Percentiles rank a stretch among this genome's conserved stretches.
Conservation (phyloP, 1,284 basidiomycete genomes). For the Volvariella surrecta region DNA sequence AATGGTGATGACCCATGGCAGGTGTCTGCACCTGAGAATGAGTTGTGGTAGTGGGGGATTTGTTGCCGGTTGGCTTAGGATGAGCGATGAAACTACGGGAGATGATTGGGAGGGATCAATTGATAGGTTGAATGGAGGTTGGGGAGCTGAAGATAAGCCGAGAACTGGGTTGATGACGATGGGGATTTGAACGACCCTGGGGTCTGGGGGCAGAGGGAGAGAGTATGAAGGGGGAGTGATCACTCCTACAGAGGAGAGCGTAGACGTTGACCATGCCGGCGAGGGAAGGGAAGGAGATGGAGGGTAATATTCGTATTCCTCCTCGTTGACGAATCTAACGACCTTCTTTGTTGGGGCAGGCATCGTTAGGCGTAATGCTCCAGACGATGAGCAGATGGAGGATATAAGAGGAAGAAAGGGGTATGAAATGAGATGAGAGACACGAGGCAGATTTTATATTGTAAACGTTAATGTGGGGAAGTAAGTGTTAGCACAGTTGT, state of each 20-base stretch:
- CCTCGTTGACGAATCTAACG: conserved; percentile 1
- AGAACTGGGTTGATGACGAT: background rate
- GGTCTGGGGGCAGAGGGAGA: background rate
- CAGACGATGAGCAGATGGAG: too few relatives aligned
- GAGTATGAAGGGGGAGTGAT: background rate
- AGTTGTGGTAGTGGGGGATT: conserved; percentile 21
- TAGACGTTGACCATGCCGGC: background rate
- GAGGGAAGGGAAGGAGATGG: background rate
- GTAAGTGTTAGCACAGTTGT: too few relatives aligned
- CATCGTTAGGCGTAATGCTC: background rate
- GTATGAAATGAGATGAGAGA: too few relatives aligned
- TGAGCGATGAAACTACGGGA: background rate
- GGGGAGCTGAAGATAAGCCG: background rate
- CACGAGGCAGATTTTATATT: too few relatives aligned
- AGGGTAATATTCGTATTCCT: background rate
- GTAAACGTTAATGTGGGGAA: too few relatives aligned
- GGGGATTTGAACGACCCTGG: background rate
- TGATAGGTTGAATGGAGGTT: background rate
- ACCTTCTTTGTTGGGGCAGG: background rate
- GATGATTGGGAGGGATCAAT: background rate
- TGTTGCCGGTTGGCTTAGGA: conserved; percentile 26
- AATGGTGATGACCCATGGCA: conserved; percentile 26
- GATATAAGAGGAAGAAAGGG: too few relatives aligned
- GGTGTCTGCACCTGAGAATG: conserved; percentile 19
- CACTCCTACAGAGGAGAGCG: background rate